phyloP scores from a whole-genome alignment of 768 basidiomycete genomes.

The Kockovaella imperatae region DNA sequence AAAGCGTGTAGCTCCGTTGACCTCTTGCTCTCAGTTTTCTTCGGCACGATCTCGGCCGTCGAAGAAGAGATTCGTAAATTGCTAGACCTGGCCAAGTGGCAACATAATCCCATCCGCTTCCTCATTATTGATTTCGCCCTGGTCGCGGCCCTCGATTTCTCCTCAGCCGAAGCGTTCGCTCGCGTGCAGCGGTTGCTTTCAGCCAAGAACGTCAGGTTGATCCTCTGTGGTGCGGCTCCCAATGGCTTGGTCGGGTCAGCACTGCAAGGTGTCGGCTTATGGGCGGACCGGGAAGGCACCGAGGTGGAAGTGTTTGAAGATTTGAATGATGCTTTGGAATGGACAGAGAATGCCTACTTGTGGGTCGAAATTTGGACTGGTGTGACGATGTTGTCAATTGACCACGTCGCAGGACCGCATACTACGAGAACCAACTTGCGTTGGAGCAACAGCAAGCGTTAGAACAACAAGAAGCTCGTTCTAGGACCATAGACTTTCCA shows the following conservation, averaged over 20 bases:
- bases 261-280: slow-evolving; percentile 66
- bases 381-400: slow-evolving; percentile 44
- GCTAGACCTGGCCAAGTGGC: slow-evolving; percentile 64
- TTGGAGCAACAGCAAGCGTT: slow-evolving; percentile 10
- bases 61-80: slow-evolving; percentile 75
- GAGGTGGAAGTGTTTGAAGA: slow-evolving; percentile 74
- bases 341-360: slow-evolving; percentile 92
- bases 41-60: slow-evolving; percentile 75
- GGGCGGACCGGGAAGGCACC: slow-evolving; percentile 54
- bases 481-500: slow-evolving; percentile 33
- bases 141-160: slow-evolving; percentile 87
- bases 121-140: slow-evolving; percentile 78
- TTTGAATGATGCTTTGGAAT: slow-evolving; percentile 87
- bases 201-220: slow-evolving; percentile 68
- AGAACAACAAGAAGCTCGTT: not conserved
- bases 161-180: slow-evolving; percentile 88
- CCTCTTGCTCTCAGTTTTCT: slow-evolving; percentile 56
- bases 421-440: slow-evolving; percentile 43
- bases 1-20: not conserved
- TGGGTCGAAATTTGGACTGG: slow-evolving; percentile 48
- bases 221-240: slow-evolving; percentile 66
- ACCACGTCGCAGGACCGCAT: slow-evolving; percentile 32
- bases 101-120: slow-evolving; percentile 72
- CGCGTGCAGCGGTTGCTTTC: slow-evolving; percentile 74
- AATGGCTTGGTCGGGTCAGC: slow-evolving; percentile 65